A percentile compares a stretch with the other conserved stretches of the same genome.
Conservation (phyloP, 2,329 filamentous ascomycete species). For the Zasmidium angulare region DNA sequence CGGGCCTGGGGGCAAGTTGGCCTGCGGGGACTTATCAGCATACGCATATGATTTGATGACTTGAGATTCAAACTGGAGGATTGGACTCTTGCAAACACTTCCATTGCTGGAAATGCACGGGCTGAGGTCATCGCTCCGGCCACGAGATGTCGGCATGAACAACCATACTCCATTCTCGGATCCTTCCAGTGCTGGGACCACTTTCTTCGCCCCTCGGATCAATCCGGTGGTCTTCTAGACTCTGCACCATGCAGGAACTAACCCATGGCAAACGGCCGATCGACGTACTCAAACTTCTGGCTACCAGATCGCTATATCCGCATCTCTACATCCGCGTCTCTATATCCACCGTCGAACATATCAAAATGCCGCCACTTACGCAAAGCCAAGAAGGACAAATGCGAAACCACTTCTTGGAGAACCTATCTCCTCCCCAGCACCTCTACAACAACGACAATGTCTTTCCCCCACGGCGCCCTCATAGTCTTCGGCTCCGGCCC, state of each 20-base stretch:
- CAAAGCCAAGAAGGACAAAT: not conserved
- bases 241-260: not conserved
- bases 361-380: not conserved
- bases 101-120: no score
- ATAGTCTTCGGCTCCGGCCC: slow-evolving; percentile 32
- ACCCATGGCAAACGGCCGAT: not conserved
- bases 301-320: not conserved
- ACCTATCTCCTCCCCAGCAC: no score
- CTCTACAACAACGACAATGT: not conserved
- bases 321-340: not conserved
- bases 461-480: slow-evolving; percentile 20
- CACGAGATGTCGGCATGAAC: no score
- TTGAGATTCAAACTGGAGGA: no score
- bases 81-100: no score
- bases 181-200: no score
- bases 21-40: no score
- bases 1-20: not conserved
- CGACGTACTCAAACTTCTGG: not conserved
- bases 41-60: no score
- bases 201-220: no score
- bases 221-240: no score
- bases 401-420: not conserved
- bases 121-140: no score
- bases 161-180: no score
- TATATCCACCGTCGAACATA: not conserved